Percentiles rank a stretch among this genome's conserved stretches.
Conservation (phyloP, 176 grass and related monocot genomes). For the Secale cereale region DNA sequence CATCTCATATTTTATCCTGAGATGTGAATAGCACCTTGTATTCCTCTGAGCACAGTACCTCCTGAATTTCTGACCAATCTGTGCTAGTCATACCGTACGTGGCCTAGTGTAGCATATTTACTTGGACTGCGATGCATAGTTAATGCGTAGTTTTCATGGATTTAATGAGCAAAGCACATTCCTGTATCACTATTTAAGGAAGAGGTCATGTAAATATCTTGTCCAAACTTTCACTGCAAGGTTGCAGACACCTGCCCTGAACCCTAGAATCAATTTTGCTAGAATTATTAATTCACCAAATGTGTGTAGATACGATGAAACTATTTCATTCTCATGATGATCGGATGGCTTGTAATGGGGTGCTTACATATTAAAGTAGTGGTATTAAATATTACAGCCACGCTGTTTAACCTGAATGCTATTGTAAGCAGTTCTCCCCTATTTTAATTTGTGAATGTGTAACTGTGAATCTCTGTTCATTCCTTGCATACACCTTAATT, state of each 20-base stretch:
- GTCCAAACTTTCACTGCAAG: slow-evolving; percentile 1
- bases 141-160: not conserved
- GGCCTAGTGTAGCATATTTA: not conserved
- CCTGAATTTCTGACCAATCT: slow-evolving; percentile 6
- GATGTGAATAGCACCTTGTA: not conserved
- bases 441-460: not conserved
- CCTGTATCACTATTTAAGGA: slow-evolving; percentile 1
- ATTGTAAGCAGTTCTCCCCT: not conserved
- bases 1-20: not conserved
- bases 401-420: not conserved
- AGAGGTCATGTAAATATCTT: not conserved
- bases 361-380: not conserved
- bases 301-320: not conserved
- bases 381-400: not conserved
- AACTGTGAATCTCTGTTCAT: slow-evolving; percentile 25
- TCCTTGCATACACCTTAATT: not conserved
- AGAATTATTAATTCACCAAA: slow-evolving; percentile 15
- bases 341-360: not conserved
- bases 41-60: not conserved
- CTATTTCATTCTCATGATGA: not conserved
- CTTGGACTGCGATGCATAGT: not conserved
- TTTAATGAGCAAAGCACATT: not conserved
- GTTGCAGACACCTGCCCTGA: not conserved
- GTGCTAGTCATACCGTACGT: not conserved
- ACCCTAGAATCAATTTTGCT: not conserved